Base-by-base conservation (phyloP, 2,329 filamentous ascomycete species). In the Neofusicoccum kwambonambiense region DNA sequence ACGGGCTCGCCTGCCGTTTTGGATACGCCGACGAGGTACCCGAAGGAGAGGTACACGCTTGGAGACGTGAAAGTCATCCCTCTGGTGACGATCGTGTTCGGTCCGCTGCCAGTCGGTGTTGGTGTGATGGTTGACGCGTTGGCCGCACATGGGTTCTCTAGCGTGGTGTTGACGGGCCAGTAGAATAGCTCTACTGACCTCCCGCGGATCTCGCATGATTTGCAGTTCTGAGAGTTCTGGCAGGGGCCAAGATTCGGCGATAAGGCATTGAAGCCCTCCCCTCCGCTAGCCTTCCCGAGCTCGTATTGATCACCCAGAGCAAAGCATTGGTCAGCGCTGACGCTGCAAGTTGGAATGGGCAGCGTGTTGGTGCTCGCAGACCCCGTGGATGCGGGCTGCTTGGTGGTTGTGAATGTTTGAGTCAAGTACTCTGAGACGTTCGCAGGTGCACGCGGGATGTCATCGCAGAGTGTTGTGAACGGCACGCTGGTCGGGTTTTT, bases 11-110 rank as follows among this genome's bases (percentile, higher is more conserved):
- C 22, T 22, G 22, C 22, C 3, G 22, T 22, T 22, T 34, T 31
- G 37, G 27, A 27, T 7, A 58, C 15, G 19, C 39, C 54, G 39
- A 58, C 19, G 7, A 58, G 9, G 54, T 58, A 58, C 2, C 37
- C 54, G n/a, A 58, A 44, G 9, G 35, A 42, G 17, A 58, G 54
- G 39, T 58, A 58, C 4, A 58, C 54, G 39, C 54, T 58, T 9
- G 54, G 54, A 6, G 37, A 58, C 2, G 54, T 45, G 39, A 58
- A 22, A 12, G 54, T 58, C 7, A 44, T 2, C 11, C 37, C 37
- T 6, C 54, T 8, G 12, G 37, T 58, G 11, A 58, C 22, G 3
- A 58, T 27, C n/a, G 54, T 58, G 37, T 8, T 41, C 6, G 52
- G 52, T 3, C 11, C 11, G 47, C 4, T 50, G 12, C 7, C 11